A percentile compares a stretch with the other conserved stretches of the same genome.
Conservation (phyloP, 441 rosid genomes). For the Brassica hybrid region DNA sequence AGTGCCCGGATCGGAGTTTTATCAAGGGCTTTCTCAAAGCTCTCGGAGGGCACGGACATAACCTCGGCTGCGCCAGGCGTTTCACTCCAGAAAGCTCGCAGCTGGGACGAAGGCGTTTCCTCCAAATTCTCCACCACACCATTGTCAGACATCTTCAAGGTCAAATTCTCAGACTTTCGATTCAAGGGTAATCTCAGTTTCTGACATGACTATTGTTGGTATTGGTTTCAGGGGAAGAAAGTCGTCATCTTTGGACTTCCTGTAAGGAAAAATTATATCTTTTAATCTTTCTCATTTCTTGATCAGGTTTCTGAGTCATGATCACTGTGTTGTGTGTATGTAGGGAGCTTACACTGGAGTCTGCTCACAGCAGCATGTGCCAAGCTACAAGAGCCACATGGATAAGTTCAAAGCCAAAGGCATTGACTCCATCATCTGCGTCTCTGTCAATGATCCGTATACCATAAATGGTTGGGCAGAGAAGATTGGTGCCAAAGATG, state of each 20-base stretch:
- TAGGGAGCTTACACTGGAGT: conserved; percentile 94
- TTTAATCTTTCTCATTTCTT: not conserved
- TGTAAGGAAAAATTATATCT: conserved; percentile 57
- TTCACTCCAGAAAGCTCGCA: conserved; percentile 86
- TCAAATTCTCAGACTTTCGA: conserved; percentile 14
- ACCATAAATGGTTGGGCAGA: conserved; percentile 83
- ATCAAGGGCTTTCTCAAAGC: conserved; percentile 62
- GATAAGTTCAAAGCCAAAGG: conserved; percentile 92
- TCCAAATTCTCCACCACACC: conserved; percentile 85
- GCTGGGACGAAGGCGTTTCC: conserved; percentile 90
- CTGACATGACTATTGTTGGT: not conserved
- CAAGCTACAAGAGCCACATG: conserved; percentile 78
- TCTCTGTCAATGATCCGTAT: conserved; percentile 85
- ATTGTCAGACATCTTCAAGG: conserved; percentile 76
- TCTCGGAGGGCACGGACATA: conserved; percentile 67
- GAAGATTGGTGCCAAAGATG: conserved; percentile 72
- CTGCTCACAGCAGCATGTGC: conserved; percentile 92
- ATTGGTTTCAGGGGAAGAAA: conserved; percentile 83
- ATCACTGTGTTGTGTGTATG: conserved; percentile 25
- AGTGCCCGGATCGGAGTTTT: conserved; percentile 42
- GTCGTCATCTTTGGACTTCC: conserved; percentile 94
- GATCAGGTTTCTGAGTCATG: conserved; percentile 23
- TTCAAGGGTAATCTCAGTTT: not conserved
- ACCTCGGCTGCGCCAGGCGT: conserved; percentile 73
- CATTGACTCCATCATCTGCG: conserved; percentile 85